A percentile compares a stretch with the other conserved stretches of the same genome.
Conservation (phyloP, 2,329 filamentous ascomycete species). For the Sordariomycetes sp. region DNA sequence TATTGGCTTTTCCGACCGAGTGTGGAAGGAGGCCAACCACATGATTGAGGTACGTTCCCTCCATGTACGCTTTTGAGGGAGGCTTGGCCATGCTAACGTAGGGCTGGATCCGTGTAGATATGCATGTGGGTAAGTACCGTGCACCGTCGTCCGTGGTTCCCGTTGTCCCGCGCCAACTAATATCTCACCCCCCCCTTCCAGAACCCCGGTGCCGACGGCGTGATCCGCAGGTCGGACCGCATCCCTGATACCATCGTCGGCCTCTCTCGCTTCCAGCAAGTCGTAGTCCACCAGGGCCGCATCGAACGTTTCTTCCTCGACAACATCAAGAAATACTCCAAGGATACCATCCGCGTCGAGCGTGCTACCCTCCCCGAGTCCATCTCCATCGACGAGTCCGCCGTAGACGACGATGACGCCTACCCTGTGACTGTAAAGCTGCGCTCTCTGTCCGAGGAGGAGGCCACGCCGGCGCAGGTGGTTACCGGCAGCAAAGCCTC, state of each 20-base stretch:
- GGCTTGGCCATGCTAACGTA: neutral
- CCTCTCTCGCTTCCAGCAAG: constrained; percentile 52
- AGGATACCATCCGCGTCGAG: constrained; percentile 38
- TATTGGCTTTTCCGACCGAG: constrained; percentile 54
- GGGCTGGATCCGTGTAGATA: neutral
- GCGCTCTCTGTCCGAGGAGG: constrained; percentile 44
- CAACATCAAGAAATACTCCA: constrained; percentile 34
- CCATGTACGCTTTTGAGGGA: no score
- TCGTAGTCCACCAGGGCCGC: constrained; percentile 60
- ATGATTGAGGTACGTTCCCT: constrained; percentile 21
- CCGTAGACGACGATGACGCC: constrained; percentile 33
- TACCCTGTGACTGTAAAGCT: constrained; percentile 53
- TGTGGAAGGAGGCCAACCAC: constrained; percentile 57
- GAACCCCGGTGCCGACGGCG: constrained; percentile 51
- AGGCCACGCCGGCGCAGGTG: constrained; percentile 35
- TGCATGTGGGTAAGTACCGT: constrained; percentile 1
- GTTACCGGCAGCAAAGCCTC: constrained; percentile 6
- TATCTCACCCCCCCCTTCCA: constrained; percentile 25
- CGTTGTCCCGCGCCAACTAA: neutral
- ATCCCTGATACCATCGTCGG: constrained; percentile 53
- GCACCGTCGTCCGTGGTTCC: neutral
- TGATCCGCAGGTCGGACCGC: constrained; percentile 45
- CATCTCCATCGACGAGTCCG: constrained; percentile 40
- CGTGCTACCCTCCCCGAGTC: constrained; percentile 46
- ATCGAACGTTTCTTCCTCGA: constrained; percentile 59